Base-by-base conservation (phyloP, 2,329 filamentous ascomycete species). In the Fusarium pseudograminearum region DNA sequence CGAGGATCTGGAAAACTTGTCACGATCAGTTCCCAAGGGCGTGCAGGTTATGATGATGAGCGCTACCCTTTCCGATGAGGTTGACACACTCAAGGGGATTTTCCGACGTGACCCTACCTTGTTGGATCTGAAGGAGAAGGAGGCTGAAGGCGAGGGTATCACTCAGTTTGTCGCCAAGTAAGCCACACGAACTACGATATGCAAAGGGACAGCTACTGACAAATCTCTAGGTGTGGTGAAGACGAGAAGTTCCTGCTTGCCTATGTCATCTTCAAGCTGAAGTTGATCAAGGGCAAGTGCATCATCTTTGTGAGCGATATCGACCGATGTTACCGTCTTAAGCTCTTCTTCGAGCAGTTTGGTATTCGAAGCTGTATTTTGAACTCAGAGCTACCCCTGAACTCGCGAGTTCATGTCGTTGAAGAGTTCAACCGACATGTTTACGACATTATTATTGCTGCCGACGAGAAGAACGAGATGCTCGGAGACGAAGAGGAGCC, bases 361-460 rank as follows among this genome's bases (percentile, higher is more conserved):
- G 94, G 94, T 47, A 95, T 98, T 77, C 91, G 93, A 78, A 95
- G 93, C 75, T 97, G 93, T 80, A 93, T 98, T 30, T 83, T 99
- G 41, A 99, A 99, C 81, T 96, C 93, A 2, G 95, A 99, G 77
- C 82, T 99, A 36, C 96, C 96, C 1, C 90, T 98, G 70, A 98
- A 98, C 76, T 96, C 93, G 2, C 87, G 96, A 63, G 89, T 98
- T 40, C 95, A 99, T 77, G 94, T 97, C 3, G 95, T 99, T 4
- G 92, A 98, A 74, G 94, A 98, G 78, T 99, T 99, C 82, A 99
- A 98, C 83, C 92, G 93, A 80, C 93, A 93, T 55, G 90, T 98
- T 9, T 99, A 99, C 84, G 95, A 99, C 74, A 98, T 98, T 67
- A 94, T 99, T 72, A 97, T 99, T 74, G 96, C 96, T 1, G 94